Base-by-base conservation (phyloP, 1,139 yeast species). In the Hemisphaericaspora xylofermentans region DNA sequence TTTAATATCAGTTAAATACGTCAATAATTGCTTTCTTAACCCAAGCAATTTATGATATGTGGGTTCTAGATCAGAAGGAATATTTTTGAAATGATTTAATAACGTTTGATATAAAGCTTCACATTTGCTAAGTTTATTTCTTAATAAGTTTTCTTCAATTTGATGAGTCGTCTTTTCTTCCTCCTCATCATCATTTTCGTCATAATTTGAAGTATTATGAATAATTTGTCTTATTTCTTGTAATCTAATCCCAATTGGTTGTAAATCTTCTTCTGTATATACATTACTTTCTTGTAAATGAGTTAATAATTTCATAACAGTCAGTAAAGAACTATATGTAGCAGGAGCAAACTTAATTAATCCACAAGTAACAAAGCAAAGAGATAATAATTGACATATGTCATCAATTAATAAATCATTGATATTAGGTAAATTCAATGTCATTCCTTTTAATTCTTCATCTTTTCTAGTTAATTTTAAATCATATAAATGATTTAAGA, bases 301-400 rank as follows among this genome's bases (percentile, higher is more conserved):
- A 47, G 81, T 86, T 49, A 93, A 71, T 45, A 93, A 68, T 52
- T 93, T 80, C 63, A 82, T 82, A 9, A 93, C 95, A 0, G 97
- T 88, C 35, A 89, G 76, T 37, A 91, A 68, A 6, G 95, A 86
- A 7, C 96, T 89, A 63, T 86, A 93, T 1, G 96, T 88, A 2
- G 97, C 96, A 1, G 97, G 96, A 1, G 96, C 96, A 33, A 88
- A 78, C 52, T 88, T 84, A 42, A 85, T 85, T 52, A 88, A 72
- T 2, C 98, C 98, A 47, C 94, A 94, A 1, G 98, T 88, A 50
- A 91, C 78, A 60, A 89, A 87, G 49, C 95, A 86, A 42, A 93
- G 69, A 12, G 95, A 84, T 38, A 91, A 67, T 40, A 93, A 68
- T 60, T 91, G 96, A 73, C 93, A 87, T 19, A 85, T 85, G 54